Conservation (phyloP, 768 basidiomycete species). For the Auricularia auricula-judae region DNA sequence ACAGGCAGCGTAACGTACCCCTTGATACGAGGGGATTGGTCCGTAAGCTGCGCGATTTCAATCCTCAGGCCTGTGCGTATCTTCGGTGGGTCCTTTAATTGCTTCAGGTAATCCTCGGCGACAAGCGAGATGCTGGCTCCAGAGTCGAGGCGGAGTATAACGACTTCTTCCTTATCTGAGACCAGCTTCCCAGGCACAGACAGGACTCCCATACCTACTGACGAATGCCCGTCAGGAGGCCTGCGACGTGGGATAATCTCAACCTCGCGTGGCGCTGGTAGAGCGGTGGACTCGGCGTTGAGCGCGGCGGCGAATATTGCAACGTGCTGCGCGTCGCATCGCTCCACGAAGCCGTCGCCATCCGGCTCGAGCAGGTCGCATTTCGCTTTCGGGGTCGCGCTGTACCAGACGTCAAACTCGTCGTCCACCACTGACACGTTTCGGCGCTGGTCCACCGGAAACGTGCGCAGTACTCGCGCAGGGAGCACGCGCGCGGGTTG, state of each 20-base stretch:
- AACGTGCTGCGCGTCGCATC: not conserved
- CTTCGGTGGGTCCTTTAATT: not conserved
- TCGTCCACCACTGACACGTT: too few species aligned
- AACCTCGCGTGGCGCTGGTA: not conserved
- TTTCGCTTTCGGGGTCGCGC: not conserved
- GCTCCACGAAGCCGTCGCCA: not conserved
- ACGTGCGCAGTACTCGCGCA: too few species aligned
- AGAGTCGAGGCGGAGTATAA: not conserved
- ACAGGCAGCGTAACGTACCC: conserved; percentile 13
- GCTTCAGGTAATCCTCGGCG: not conserved
- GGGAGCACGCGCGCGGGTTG: too few species aligned
- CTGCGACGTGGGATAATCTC: not conserved
- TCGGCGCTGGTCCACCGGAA: too few species aligned
- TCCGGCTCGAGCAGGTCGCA: not conserved
- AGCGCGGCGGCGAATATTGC: not conserved
- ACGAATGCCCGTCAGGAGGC: not conserved
- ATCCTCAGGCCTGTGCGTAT: not conserved
- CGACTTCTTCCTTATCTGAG: not conserved
- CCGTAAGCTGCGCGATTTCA: not conserved
- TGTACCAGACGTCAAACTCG: too few species aligned
- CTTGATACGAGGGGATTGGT: conserved; percentile 1
- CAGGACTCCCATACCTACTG: not conserved
- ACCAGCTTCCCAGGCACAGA: not conserved
- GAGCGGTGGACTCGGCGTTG: not conserved
- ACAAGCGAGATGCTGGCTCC: not conserved